phyloP scores from a whole-genome alignment of 768 basidiomycete species.

The Mycena polygramma region DNA sequence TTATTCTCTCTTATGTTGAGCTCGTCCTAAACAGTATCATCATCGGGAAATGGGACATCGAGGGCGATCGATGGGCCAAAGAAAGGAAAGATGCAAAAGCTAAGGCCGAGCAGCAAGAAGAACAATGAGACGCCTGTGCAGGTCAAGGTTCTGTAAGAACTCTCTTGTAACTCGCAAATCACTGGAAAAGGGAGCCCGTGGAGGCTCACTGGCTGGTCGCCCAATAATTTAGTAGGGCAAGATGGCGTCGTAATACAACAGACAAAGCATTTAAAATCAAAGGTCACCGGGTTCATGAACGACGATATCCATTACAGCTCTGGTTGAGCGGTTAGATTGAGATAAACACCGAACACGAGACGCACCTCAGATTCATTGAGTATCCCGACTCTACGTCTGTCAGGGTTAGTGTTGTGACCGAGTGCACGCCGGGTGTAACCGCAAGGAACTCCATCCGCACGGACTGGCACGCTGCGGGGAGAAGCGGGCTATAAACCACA shows the following conservation, averaged over 20 bases:
- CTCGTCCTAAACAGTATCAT: conserved; percentile 40
- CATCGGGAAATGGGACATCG: conserved; percentile 64
- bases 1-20: neutral
- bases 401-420: conserved; percentile 77
- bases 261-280: too few relatives aligned
- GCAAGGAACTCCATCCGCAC: conserved; percentile 90
- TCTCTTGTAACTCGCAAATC: too few relatives aligned
- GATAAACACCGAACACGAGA: conserved; percentile 11
- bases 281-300: conserved; percentile 65
- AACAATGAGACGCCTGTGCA: too few relatives aligned
- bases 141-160: too few relatives aligned
- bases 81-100: neutral
- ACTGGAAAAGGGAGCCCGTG: too few relatives aligned
- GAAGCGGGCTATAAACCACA: conserved; percentile 67
- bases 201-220: too few relatives aligned
- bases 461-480: conserved; percentile 87
- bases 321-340: conserved; percentile 42
- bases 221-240: too few relatives aligned
- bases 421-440: conserved; percentile 82
- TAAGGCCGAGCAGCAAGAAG: too few relatives aligned
- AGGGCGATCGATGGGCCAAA: conserved; percentile 28
- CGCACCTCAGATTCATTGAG: conserved; percentile 80
- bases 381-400: conserved; percentile 83
- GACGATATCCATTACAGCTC: conserved; percentile 82
- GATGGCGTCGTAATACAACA: too few relatives aligned